phyloP scores from a whole-genome alignment of 192 early-diverging fungal genomes.

The Neocallimastix lanati region DNA sequence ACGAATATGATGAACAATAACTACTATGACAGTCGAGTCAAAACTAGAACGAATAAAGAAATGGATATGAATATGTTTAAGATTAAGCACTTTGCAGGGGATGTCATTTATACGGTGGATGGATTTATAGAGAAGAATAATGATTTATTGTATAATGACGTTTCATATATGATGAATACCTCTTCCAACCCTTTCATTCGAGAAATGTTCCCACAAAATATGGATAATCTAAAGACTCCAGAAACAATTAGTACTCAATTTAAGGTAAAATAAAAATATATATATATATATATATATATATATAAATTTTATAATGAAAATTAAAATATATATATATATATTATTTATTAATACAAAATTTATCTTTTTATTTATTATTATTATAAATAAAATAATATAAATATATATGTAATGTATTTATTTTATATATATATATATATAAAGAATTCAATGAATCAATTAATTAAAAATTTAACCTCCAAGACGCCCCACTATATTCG shows the following conservation, averaged over 20 bases:
- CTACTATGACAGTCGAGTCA: neutral
- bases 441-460: neutral
- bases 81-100: constrained; percentile 90
- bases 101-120: constrained; percentile 73
- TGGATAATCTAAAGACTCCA: constrained; percentile 86
- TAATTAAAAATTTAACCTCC: neutral
- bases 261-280: too few relatives aligned
- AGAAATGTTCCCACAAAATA: constrained; percentile 71
- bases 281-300: too few relatives aligned
- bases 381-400: too few relatives aligned
- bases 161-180: constrained; percentile 6
- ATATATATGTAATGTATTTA: too few relatives aligned
- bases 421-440: too few relatives aligned
- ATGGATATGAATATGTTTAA: constrained; percentile 36
- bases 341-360: too few relatives aligned
- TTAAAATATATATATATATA: too few relatives aligned
- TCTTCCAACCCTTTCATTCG: constrained; percentile 47
- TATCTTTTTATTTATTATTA: too few relatives aligned
- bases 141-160: constrained; percentile 83
- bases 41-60: neutral
- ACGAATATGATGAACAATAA: neutral
- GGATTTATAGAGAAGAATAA: constrained; percentile 98
- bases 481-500: neutral
- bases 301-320: too few relatives aligned
- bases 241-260: constrained; percentile 94